Base-by-base conservation (phyloP, 495 filamentous ascomycete species). In the Schizothecium vesticola region DNA sequence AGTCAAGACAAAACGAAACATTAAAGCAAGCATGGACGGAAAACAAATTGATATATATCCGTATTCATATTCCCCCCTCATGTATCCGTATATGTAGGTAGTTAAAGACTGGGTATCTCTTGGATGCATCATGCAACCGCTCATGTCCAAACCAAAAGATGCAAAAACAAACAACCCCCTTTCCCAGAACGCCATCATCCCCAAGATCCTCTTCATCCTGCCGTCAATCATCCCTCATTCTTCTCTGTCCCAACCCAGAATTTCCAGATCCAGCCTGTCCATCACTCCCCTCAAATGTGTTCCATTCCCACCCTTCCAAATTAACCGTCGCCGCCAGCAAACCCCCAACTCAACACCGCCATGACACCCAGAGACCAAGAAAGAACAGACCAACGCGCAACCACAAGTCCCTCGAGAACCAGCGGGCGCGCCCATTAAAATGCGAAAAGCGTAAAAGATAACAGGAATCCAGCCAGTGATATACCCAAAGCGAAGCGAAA, bases 181-280 rank as follows among this genome's bases (percentile, higher is more conserved):
- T 51, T 51, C 43, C 43, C 43, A 8, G 6, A 51, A 51, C 43
- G 43, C 43, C 43, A 36, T 43, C 33, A 6, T 43, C 33, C 19
- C 4, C 3, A 43, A 43, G 13, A 16, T 51, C 43, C 16, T 16
- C 36, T 8, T 12, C 31, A 36, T 36, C 9, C 31, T 12, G 31
- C 31, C 26, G 6, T 28, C 26, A 28, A 28, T 28, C 33, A 43
- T 19, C 13, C 12, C 0, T 43, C 33, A 43, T 43, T 43, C 33
- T 43, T 19, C 33, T 43, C 36, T 6, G 13, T 43, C 36, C 26
- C 26, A 28, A 9, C 3, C 51, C n/a, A 12, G 6, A 25, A 29
- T 25, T 60, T 28, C 59, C 59, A 61, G 60, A 31, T 31, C 60
- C 60, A 61, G 60, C 60, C 60, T 61, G 60, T 61, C 60, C 60